Evolutionary conservation across 2,329 filamentous ascomycete species (phyloP).

Genomic region (Colletotrichum caudatum): DNA sequence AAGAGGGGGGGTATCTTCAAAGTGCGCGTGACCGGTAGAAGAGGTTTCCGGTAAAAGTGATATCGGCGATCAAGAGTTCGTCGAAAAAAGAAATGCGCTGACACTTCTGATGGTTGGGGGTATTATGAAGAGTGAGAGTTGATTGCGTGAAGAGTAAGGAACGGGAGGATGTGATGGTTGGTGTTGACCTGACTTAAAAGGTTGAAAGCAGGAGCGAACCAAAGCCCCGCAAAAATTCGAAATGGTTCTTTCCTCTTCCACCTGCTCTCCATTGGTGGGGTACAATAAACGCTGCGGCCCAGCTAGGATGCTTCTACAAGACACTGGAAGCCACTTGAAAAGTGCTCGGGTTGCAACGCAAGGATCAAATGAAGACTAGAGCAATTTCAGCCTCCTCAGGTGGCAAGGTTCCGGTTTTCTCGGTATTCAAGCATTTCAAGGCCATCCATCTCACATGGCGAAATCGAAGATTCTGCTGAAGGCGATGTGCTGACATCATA

Average conservation of each 20-base stretch:
- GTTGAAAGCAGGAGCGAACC: slow-evolving; percentile 38
- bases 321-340: slow-evolving; percentile 25
- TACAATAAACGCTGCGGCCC: slow-evolving; percentile 27
- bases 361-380: slow-evolving; percentile 26
- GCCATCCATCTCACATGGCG: slow-evolving; percentile 3
- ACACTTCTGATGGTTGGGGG: slow-evolving; percentile 28
- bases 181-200: slow-evolving; percentile 32
- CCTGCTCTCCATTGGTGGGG: slow-evolving; percentile 39
- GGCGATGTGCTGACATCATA: slow-evolving; percentile 38
- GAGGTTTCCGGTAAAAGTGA: slow-evolving; percentile 13
- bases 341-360: slow-evolving; percentile 9
- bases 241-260: slow-evolving; percentile 41
- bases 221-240: slow-evolving; percentile 40
- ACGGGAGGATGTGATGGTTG: background rate
- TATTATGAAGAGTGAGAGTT: slow-evolving; percentile 24
- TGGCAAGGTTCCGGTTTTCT: slow-evolving; percentile 31
- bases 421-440: background rate
- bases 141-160: slow-evolving; percentile 34
- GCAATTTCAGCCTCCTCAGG: slow-evolving; percentile 24
- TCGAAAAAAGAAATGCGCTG: slow-evolving; percentile 30
- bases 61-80: slow-evolving; percentile 28
- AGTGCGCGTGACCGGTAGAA: slow-evolving; percentile 29
- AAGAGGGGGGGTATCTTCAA: slow-evolving; percentile 31
- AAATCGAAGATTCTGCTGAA: slow-evolving; percentile 25
- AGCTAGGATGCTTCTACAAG: slow-evolving; percentile 29